Conservation (phyloP, 176 grass and related monocot species). For the Cymbopogon citratus region DNA sequence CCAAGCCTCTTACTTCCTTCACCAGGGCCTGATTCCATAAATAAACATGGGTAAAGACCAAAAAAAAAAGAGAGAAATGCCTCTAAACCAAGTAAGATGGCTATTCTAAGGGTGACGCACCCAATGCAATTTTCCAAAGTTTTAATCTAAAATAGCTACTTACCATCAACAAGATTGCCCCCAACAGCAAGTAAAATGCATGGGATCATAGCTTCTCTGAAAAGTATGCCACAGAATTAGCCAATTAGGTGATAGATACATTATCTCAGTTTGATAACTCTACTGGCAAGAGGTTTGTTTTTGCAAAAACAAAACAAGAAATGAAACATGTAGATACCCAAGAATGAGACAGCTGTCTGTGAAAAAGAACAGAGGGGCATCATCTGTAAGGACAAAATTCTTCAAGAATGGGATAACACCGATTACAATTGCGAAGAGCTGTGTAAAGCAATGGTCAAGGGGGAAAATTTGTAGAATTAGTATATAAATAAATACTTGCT, state of each 20-base stretch:
- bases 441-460: conserved; percentile 23
- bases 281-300: neutral
- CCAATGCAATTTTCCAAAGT: neutral
- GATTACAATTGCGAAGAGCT: conserved; percentile 74
- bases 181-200: conserved; percentile 99
- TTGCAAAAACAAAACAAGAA: neutral
- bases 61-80: conserved; percentile 12
- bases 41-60: conserved; percentile 20
- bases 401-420: conserved; percentile 83
- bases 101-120: neutral
- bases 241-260: conserved; percentile 3
- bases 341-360: conserved; percentile 99
- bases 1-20: conserved; percentile 95
- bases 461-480: neutral
- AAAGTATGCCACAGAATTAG: conserved; percentile 11
- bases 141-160: conserved; percentile 25
- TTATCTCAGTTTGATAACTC: conserved; percentile 1
- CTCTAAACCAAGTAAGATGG: neutral
- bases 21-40: conserved; percentile 63
- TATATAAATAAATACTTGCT: neutral
- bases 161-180: conserved; percentile 99
- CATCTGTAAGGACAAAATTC: conserved; percentile 80
- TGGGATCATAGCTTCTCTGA: conserved; percentile 97
- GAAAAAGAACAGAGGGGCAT: conserved; percentile 96
- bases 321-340: conserved; percentile 55